Evolutionary conservation across 768 basidiomycete species (phyloP), one percentile per base, ranked within the genome.

Genomic region (Mycena galericulata): DNA sequence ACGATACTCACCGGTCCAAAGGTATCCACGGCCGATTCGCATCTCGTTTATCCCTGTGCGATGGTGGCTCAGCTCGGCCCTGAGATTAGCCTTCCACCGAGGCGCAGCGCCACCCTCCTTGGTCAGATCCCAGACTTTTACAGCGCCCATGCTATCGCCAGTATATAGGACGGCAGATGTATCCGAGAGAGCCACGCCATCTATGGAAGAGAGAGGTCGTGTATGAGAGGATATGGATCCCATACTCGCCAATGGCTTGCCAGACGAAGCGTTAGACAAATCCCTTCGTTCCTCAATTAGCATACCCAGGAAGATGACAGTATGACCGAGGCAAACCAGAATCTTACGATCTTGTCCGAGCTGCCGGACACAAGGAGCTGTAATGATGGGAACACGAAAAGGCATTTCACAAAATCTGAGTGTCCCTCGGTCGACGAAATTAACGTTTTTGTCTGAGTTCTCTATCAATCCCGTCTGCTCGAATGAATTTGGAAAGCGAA

Each of bases 111-210:
- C 78, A 12, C 64, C 74, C 59, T 84, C 84, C 70, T 87, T 86
- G 50, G 79, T 79, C 55, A 97, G 74, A 27, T 86, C 80, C 97
- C 97, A 99, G 30, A 89, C 79, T 67, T 91, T 93, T 76, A 98
- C 89, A 11, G 92, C 77, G 2, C 97, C 98, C 91, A 99, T 93
- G 4, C 94, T 97, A 78, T 99, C 97, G 9, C 88, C 95, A 0
- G 95, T 95, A 76, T 91, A 94, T 6, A 99, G 79, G 29, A 85
- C 80, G 0, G 81, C 86, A 22, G 82, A 79, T 14, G 75, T 76
- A n/a, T 81, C 82, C 4, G 88, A 86, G 41, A 80, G 70, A 17
- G 79, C 71, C 65, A 83, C 81, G n/a, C 87, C 91, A 41, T 88
- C 86, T 15, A 98, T 78, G 67, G 88, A 89, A 77, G 95, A 94